A percentile compares a stretch with the other conserved stretches of the same genome.
phyloP scores from a whole-genome alignment of 2,329 filamentous ascomycete genomes.

The Scytalidium sp. region DNA sequence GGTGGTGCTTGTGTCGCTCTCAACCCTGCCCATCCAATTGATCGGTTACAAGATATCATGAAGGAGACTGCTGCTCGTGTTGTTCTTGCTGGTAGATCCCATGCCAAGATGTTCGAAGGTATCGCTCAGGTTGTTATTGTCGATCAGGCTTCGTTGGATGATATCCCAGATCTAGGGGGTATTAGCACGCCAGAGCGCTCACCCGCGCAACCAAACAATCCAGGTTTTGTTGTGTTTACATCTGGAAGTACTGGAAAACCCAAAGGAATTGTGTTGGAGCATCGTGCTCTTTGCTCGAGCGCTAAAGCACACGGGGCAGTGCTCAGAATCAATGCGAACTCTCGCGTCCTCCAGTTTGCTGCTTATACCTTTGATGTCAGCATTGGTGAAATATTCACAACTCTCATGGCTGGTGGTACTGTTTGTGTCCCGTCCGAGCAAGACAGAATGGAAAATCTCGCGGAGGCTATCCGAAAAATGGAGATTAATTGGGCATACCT shows the following conservation, averaged over 20 bases:
- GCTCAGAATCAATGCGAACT: conserved; percentile 2
- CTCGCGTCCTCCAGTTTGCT: conserved; percentile 13
- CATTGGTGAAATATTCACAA: conserved; percentile 16
- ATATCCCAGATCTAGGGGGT: too few species aligned
- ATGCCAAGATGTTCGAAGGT: too few species aligned
- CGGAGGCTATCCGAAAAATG: conserved; percentile 9
- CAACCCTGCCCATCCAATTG: conserved; percentile 21
- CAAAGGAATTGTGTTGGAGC: conserved; percentile 32
- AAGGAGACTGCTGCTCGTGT: too few species aligned
- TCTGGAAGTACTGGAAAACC: conserved; percentile 12
- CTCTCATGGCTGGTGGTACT: conserved; percentile 15
- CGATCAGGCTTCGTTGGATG: too few species aligned
- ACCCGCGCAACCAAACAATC: too few species aligned
- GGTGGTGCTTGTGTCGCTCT: conserved; percentile 22
- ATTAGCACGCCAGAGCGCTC: too few species aligned
- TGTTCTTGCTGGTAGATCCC: too few species aligned
- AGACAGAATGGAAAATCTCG: conserved; percentile 14
- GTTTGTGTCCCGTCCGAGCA: conserved; percentile 19
- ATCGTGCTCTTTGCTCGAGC: conserved; percentile 15
- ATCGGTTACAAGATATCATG: conserved; percentile 8
- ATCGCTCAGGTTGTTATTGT: too few species aligned
- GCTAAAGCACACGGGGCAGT: neutral
- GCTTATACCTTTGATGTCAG: conserved; percentile 11
- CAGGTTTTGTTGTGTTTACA: conserved; percentile 7
- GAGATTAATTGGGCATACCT: conserved; percentile 13